Evolutionary conservation across 1,284 basidiomycete genomes (phyloP).

Genomic region (Tremellales sp.): DNA sequence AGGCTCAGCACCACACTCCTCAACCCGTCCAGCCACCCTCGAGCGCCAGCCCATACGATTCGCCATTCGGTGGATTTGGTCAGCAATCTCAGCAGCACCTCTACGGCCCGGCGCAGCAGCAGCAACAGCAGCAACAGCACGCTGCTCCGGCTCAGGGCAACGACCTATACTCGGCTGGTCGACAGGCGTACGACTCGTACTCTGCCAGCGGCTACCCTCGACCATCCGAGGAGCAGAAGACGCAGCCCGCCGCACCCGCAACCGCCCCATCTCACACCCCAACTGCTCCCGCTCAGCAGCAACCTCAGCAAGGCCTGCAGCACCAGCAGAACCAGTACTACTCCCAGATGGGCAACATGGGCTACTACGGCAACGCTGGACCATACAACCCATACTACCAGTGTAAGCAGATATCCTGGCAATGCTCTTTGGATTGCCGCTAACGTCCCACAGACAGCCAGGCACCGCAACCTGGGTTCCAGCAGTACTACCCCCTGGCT

Average conservation of each 20-base stretch:
- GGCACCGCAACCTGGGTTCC: constrained; percentile 45
- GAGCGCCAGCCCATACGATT: constrained; percentile 15
- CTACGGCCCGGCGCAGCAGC: constrained; percentile 19
- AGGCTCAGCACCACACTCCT: constrained; percentile 11
- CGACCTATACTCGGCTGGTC: neutral
- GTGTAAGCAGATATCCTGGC: constrained; percentile 30
- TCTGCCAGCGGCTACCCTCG: constrained; percentile 44
- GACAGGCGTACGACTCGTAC: constrained; percentile 46
- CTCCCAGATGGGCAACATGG: constrained; percentile 43
- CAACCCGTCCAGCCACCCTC: constrained; percentile 11
- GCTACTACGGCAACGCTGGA: constrained; percentile 42
- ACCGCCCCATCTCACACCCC: constrained; percentile 36
- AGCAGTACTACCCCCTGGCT: constrained; percentile 48
- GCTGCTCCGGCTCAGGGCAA: neutral
- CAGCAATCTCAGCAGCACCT: constrained; percentile 21
- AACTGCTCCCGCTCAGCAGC: constrained; percentile 35
- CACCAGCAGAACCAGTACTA: constrained; percentile 47
- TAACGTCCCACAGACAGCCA: constrained; percentile 37
- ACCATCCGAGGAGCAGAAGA: constrained; percentile 42
- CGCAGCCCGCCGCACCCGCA: constrained; percentile 25
- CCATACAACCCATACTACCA: constrained; percentile 52
- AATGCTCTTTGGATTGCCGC: constrained; percentile 3
- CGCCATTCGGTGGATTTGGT: constrained; percentile 18
- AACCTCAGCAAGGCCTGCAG: constrained; percentile 25
- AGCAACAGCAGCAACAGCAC: constrained; percentile 1